phyloP scores from a whole-genome alignment of 169 alveolate genomes.

The Perkinsus olseni region DNA sequence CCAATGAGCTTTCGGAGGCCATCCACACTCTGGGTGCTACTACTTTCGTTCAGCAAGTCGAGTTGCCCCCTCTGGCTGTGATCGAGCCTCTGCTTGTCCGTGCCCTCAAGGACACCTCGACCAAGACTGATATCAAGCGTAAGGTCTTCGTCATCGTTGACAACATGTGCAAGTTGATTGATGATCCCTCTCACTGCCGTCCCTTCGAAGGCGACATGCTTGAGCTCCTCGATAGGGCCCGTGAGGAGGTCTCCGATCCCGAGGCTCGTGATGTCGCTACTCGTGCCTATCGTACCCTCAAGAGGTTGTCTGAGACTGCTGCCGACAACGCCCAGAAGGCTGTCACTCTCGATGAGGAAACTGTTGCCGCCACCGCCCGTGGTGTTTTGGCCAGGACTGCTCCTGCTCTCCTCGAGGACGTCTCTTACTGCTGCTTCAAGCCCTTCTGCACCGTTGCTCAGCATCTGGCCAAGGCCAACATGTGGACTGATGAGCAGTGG shows the following conservation, averaged over 20 bases:
- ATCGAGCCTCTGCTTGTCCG: conserved; percentile 31
- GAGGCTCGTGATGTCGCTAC: conserved; percentile 13
- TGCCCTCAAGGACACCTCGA: conserved; percentile 25
- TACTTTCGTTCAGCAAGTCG: conserved; percentile 36
- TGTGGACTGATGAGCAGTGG: not conserved
- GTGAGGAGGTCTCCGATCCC: conserved; percentile 11
- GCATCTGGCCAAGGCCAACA: not conserved
- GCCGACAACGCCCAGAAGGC: not conserved
- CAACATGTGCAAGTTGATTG: conserved; percentile 26
- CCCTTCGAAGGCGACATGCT: not conserved
- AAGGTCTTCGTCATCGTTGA: conserved; percentile 34
- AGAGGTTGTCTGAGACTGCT: not conserved
- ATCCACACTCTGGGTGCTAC: not conserved
- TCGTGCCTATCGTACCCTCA: not conserved
- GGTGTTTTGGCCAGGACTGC: not conserved
- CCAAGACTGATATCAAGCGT: conserved; percentile 18
- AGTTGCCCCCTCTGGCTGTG: conserved; percentile 31
- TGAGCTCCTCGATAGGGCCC: not conserved
- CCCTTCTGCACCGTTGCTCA: not conserved
- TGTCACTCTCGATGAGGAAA: not conserved
- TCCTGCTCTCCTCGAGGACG: not conserved
- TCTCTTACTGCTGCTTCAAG: not conserved
- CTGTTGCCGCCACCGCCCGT: not conserved
- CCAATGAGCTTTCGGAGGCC: conserved; percentile 11
- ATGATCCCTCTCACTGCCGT: conserved; percentile 7